Conservation (phyloP, 139 green algal genomes). For the Raphidocelis subcapitata region DNA sequence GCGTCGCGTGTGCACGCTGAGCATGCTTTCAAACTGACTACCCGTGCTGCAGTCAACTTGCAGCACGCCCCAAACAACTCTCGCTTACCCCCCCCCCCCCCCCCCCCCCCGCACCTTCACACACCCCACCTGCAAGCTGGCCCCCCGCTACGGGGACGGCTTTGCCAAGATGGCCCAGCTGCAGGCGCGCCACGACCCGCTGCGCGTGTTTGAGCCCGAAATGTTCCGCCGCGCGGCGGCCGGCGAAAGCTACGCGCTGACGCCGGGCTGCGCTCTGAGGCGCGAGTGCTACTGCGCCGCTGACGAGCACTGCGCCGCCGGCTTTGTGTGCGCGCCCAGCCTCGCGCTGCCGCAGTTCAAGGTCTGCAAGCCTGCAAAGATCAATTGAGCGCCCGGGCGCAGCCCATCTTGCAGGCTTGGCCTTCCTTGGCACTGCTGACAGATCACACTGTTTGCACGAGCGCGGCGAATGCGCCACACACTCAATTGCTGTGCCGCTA, state of each 20-base stretch:
- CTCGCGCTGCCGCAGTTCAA: slow-evolving; percentile 22
- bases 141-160: slow-evolving; percentile 6
- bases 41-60: too few relatives aligned
- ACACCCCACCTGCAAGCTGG: slow-evolving; percentile 12
- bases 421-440: too few relatives aligned
- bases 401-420: too few relatives aligned
- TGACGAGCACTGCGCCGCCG: slow-evolving; percentile 11
- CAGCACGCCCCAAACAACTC: too few relatives aligned
- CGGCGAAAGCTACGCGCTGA: not conserved
- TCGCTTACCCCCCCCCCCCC: too few relatives aligned
- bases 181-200: slow-evolving; percentile 19
- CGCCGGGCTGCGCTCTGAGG: slow-evolving; percentile 14
- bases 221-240: not conserved
- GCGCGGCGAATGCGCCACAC: too few relatives aligned
- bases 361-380: slow-evolving; percentile 14
- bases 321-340: slow-evolving; percentile 7
- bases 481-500: too few relatives aligned
- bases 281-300: slow-evolving; percentile 18
- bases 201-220: slow-evolving; percentile 5
- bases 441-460: too few relatives aligned
- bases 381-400: slow-evolving; percentile 17
- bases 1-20: too few relatives aligned
- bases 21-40: too few relatives aligned
- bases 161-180: slow-evolving; percentile 15
- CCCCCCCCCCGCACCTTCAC: slow-evolving; percentile 28